Base-by-base conservation (phyloP, 2,329 filamentous ascomycete genomes). In the Rhinocladiella similis region DNA sequence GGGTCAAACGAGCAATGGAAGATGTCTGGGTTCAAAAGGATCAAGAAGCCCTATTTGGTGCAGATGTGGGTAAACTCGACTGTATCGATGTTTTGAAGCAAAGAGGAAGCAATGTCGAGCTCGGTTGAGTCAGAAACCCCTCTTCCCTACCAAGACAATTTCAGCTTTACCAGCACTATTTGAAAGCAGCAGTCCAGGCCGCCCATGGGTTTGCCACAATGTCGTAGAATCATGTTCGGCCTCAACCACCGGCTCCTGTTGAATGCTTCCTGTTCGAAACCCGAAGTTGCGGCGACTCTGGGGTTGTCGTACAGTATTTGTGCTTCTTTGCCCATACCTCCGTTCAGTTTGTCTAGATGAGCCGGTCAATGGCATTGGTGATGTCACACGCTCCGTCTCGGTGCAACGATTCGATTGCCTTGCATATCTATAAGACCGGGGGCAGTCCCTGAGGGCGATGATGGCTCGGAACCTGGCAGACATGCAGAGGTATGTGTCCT, bases 31-130 rank as follows among this genome's bases (percentile, higher is more conserved):
- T 5, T 27, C 43, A 22, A 14, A 46, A 46, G n/a, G 43, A 46
- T 16, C 43, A 29, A 27, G 43, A 46, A 29, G 43, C 43, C 12
- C 43, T 46, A 20, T 22, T 14, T 46, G 43, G 43, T 46, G 43
- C 43, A n/a, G 43, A 46, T 16, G n/a, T 25, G 43, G 43, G 43
- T 7, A 46, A 27, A 27, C n/a, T 46, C 43, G 43, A 46, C 43
- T 46, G 43, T 22, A 46, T 46, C n/a, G 22, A 22, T 16, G 43
- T 46, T 2, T 27, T 46, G 5, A 46, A 46, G 25, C 43, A 46
- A n/a, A 46, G n/a, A 46, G 43, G 43, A 25, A 46, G 43, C 22
- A 22, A 46, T 12, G 3, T 46, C 5, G 43, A 46, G 14, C 20
- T 46, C 12, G 43, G 43, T 22, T 46, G 22, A 27, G 29, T 5